These are phyloP conservation scores for Heracleum sosnowskyi DNA, from an alignment of 129 eudicot genomes.

Conservation along the genomic window DNA sequence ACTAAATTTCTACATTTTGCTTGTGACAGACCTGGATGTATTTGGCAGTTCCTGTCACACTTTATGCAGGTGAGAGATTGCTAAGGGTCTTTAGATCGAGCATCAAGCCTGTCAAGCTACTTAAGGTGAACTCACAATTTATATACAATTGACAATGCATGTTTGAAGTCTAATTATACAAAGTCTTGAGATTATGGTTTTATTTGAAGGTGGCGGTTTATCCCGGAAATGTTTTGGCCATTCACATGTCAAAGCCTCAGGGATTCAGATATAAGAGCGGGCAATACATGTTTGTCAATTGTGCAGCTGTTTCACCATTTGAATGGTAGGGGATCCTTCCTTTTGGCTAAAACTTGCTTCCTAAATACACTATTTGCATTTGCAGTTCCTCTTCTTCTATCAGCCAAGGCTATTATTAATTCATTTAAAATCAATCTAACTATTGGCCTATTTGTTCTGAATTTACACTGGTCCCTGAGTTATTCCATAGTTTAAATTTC, in stretches of 20 bases:
- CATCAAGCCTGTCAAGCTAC: conserved; percentile 61
- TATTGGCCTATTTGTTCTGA: no score
- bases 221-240: conserved; percentile 50
- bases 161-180: neutral
- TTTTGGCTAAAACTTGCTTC: neutral
- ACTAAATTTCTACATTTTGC: conserved; percentile 11
- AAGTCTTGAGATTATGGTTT: neutral
- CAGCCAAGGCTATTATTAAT: neutral
- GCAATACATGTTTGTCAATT: conserved; percentile 52
- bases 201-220: conserved; percentile 38
- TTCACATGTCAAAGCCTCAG: conserved; percentile 50
- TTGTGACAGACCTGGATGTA: conserved; percentile 85
- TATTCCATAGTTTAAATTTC: no score
- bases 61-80: conserved; percentile 68
- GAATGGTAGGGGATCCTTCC: conserved; percentile 32
- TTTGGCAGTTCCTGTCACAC: conserved; percentile 51
- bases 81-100: conserved; percentile 60
- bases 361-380: neutral
- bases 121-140: conserved; percentile 37
- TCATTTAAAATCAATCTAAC: neutral
- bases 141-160: neutral
- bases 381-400: neutral
- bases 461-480: no score
- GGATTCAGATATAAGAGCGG: conserved; percentile 50
- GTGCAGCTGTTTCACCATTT: conserved; percentile 45